Conservation (phyloP, 2,329 filamentous ascomycete species). For the Monilinia laxa region DNA sequence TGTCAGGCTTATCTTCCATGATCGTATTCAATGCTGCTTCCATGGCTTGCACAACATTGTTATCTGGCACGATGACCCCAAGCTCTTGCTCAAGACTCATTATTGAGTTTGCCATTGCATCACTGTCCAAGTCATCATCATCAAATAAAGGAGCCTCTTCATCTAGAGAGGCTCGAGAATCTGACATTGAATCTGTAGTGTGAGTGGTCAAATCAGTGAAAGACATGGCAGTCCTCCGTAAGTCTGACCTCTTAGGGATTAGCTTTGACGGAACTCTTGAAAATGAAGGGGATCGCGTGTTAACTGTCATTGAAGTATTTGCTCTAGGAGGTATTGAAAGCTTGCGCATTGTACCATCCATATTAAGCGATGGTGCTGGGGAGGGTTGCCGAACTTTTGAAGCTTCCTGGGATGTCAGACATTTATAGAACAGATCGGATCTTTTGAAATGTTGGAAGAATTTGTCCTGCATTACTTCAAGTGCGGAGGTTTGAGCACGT, state of each 20-base stretch:
- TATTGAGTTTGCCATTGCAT: conserved; percentile 68
- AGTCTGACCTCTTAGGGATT: conserved; percentile 48
- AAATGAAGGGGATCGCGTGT: conserved; percentile 46
- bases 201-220: conserved; percentile 57
- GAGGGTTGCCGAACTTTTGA: conserved; percentile 41
- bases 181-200: conserved; percentile 41
- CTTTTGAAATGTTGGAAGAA: conserved; percentile 86
- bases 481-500: conserved; percentile 74
- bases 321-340: conserved; percentile 31
- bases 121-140: conserved; percentile 74
- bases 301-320: conserved; percentile 40
- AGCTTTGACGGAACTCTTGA: conserved; percentile 50
- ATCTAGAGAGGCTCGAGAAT: conserved; percentile 68
- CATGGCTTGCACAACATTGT: conserved; percentile 84
- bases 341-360: conserved; percentile 42
- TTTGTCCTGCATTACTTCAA: conserved; percentile 79
- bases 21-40: conserved; percentile 90
- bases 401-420: conserved; percentile 81
- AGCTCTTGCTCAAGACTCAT: conserved; percentile 75
- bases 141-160: conserved; percentile 69
- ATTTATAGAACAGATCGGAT: conserved; percentile 95
- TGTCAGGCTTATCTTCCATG: conserved; percentile 74
- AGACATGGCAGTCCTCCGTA: conserved; percentile 59
- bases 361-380: conserved; percentile 31
- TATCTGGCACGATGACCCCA: conserved; percentile 63